phyloP scores from a whole-genome alignment of 345 rosid genomes.

The thale cress (Arabidopsis thaliana) region TAIR10.1 NC_003071.7:16608501-16609000 shows the following conservation, averaged over 20 bases:
- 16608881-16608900: slow-evolving; percentile 16
- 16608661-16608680: background rate
- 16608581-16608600: slow-evolving; percentile 48
- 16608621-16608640: slow-evolving; percentile 22
- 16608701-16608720: slow-evolving; percentile 3
- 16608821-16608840: background rate
- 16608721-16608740: background rate
- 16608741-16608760: slow-evolving; percentile 7
- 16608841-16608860: slow-evolving; percentile 21
- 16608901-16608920: background rate
- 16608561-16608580: background rate
- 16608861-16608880: slow-evolving; percentile 29
- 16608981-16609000: slow-evolving; percentile 15
- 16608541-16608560: background rate
- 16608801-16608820: slow-evolving; percentile 25
- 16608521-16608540: background rate
- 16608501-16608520: background rate
- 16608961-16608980: slow-evolving; percentile 11
- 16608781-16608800: background rate
- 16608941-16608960: slow-evolving; percentile 1
- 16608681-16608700: slow-evolving; percentile 22
- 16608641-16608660: slow-evolving; percentile 4
- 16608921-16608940: slow-evolving; percentile 11
- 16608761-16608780: background rate
- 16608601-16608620: slow-evolving; percentile 31